Evolutionary conservation across 1,284 basidiomycete species (phyloP), one percentile per base, ranked within the genome.

Genomic region (Thecaphora thlaspeos): DNA sequence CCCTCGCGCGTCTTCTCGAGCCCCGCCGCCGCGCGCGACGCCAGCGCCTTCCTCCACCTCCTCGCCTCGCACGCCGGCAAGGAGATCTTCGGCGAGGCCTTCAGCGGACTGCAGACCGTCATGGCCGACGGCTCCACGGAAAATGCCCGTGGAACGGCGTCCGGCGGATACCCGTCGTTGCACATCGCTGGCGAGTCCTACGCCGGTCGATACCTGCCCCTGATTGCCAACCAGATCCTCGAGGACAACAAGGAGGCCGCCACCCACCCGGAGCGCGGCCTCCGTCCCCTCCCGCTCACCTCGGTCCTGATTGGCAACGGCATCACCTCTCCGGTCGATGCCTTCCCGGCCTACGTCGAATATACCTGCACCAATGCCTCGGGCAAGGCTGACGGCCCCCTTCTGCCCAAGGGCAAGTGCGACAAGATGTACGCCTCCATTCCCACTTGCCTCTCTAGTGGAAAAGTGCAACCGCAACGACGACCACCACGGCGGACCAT

Each of bases 271-370:
- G 68, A 76, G 50, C 40, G 59, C 9, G 67, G 67, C 15, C 46
- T 77, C 39, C 38, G 49, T n/a, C 71, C 75, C 0, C 48, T 77
- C 28, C 72, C 75, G 3, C 57, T 75, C 12, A 42, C 28, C 0
- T 70, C 67, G 19, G 61, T 77, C 14, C 41, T 76, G 43, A 77
- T 77, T 47, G 75, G 75, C n/a, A 77, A 77, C 47, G 75, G 75
- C 5, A 68, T 76, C 55, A 76, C 75, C 22, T 68, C 62, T 18
- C 75, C 75, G 19, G 45, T 63, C 39, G 58, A 71, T 46, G 71
- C 73, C 48, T 75, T 60, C 57, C 64, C 62, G 7, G 74, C 75
- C 9, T 74, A 73, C 41, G 58, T 70, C 41, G 52, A 70, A 30
- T 77, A 73, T 34, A 68, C 75, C 2, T 77, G 75, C 46, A 67